Evolutionary conservation across 371 early-diverging fungal species (phyloP).

Genomic region (Batrachochytrium dendrobatidis): DNA sequence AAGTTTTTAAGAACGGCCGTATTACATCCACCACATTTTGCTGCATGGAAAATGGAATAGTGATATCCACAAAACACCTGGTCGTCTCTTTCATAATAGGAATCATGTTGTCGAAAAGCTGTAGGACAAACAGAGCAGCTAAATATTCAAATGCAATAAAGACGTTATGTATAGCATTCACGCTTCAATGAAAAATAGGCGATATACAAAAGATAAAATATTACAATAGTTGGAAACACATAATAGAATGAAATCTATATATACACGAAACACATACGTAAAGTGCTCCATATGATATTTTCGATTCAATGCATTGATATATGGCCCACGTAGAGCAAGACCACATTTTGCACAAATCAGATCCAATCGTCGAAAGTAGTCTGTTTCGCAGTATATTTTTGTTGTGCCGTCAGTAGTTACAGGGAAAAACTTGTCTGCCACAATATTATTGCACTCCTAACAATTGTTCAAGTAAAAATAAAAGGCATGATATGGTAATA

Average conservation of each 20-base stretch:
- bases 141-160: background rate
- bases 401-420: constrained; percentile 53
- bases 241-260: too few species aligned
- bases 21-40: constrained; percentile 88
- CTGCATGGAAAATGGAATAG: constrained; percentile 73
- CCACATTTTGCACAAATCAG: constrained; percentile 87
- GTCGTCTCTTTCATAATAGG: constrained; percentile 85
- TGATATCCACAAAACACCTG: constrained; percentile 85
- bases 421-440: constrained; percentile 86
- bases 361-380: constrained; percentile 75
- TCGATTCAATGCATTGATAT: constrained; percentile 83
- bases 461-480: too few species aligned
- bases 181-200: too few species aligned
- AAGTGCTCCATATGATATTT: constrained; percentile 94
- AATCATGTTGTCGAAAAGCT: constrained; percentile 89
- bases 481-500: background rate
- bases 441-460: constrained; percentile 80
- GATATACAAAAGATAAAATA: too few species aligned
- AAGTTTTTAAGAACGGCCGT: constrained; percentile 88
- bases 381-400: constrained; percentile 74
- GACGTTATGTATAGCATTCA: too few species aligned
- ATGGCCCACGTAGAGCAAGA: constrained; percentile 79
- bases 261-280: constrained; percentile 36
- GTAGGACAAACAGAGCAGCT: constrained; percentile 80
- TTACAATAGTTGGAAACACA: too few species aligned